These are phyloP conservation scores for Dothideomycetes sp. DNA, from an alignment of 2,329 filamentous ascomycete species.

Conservation along the genomic window DNA sequence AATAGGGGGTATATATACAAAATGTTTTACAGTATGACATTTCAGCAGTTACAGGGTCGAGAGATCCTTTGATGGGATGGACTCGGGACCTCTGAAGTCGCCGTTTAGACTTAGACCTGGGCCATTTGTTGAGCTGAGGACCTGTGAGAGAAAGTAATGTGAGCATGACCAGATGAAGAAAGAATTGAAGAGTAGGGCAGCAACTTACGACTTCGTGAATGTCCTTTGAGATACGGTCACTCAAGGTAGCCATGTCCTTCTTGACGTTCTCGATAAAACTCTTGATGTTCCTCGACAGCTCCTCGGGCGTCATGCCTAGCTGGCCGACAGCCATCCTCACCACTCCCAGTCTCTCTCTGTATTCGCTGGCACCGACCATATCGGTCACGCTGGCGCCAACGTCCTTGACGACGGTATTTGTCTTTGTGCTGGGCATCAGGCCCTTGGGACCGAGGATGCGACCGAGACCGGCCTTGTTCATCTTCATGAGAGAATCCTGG, in stretches of 20 bases:
- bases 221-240: slow-evolving; percentile 57
- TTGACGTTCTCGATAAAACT: slow-evolving; percentile 65
- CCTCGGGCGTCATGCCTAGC: slow-evolving; percentile 75
- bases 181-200: not conserved
- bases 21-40: too few species aligned
- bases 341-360: slow-evolving; percentile 75
- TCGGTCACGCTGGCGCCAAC: slow-evolving; percentile 65
- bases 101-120: slow-evolving; percentile 83
- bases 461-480: slow-evolving; percentile 73
- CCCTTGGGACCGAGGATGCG: slow-evolving; percentile 77
- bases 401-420: slow-evolving; percentile 78
- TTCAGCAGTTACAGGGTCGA: slow-evolving; percentile 4
- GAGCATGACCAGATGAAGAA: slow-evolving; percentile 35
- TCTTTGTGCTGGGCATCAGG: slow-evolving; percentile 83
- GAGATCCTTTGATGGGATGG: slow-evolving; percentile 31
- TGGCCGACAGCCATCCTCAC: slow-evolving; percentile 86
- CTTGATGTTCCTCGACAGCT: slow-evolving; percentile 76
- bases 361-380: slow-evolving; percentile 74
- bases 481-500: slow-evolving; percentile 59
- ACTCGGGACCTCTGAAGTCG: slow-evolving; percentile 54
- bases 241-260: slow-evolving; percentile 58
- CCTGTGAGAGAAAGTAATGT: slow-evolving; percentile 25
- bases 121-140: slow-evolving; percentile 77
- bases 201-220: slow-evolving; percentile 56
- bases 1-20: too few species aligned